Evolutionary conservation across 139 green algal genomes (phyloP).

Genomic region (Chlamydomonas schloesseri): DNA sequence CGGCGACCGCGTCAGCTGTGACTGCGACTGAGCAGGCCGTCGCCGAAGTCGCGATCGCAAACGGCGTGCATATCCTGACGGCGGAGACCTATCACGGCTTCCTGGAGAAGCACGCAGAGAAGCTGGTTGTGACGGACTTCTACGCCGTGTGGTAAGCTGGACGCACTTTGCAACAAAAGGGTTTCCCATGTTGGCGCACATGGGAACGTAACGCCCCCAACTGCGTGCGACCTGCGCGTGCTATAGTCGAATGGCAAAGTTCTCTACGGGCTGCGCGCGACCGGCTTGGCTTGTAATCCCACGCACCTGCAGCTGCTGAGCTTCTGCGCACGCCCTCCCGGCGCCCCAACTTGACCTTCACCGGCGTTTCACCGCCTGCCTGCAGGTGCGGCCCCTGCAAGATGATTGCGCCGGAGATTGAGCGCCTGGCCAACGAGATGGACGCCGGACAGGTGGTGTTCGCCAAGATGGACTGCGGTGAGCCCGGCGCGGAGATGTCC

Average conservation of each 20-base stretch:
- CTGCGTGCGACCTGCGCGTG: background rate
- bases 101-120: slow-evolving; percentile 3
- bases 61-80: background rate
- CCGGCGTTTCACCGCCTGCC: background rate
- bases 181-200: too few relatives aligned
- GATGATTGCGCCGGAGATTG: slow-evolving; percentile 30
- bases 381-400: slow-evolving; percentile 43
- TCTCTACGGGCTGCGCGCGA: too few relatives aligned
- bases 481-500: too few relatives aligned
- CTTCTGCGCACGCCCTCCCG: too few relatives aligned
- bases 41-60: background rate
- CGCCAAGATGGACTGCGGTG: slow-evolving; percentile 39
- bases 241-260: too few relatives aligned
- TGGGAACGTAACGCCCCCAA: too few relatives aligned
- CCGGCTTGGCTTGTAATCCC: too few relatives aligned
- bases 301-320: too few relatives aligned
- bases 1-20: background rate
- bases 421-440: background rate
- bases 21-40: background rate
- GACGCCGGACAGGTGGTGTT: slow-evolving; percentile 13
- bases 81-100: slow-evolving; percentile 5
- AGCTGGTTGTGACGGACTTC: slow-evolving; percentile 22
- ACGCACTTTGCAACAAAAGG: too few relatives aligned
- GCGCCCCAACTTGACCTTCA: too few relatives aligned
- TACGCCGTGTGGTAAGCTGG: slow-evolving; percentile 16